These are phyloP conservation scores for Penicillium argentinense DNA, from an alignment of 495 filamentous ascomycete genomes.

Conservation along the genomic window DNA sequence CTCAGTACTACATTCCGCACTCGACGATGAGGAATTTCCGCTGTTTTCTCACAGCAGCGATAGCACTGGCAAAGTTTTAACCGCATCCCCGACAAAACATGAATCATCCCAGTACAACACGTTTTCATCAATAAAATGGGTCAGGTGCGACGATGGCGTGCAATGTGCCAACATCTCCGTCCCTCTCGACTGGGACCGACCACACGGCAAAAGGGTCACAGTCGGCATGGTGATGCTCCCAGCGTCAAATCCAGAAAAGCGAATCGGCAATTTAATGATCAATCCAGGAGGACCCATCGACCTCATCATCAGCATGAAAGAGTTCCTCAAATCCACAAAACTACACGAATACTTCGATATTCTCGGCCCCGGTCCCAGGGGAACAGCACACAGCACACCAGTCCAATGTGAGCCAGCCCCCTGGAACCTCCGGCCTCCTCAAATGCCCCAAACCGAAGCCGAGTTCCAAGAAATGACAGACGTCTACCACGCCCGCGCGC, in stretches of 20 bases:
- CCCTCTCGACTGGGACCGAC: neutral
- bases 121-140: neutral
- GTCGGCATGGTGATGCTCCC: neutral
- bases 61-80: neutral
- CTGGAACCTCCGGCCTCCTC: slow-evolving; percentile 30
- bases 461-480: slow-evolving; percentile 15
- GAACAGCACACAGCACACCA: slow-evolving; percentile 39
- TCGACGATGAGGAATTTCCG: neutral
- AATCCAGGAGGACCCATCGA: neutral
- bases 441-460: neutral
- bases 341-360: slow-evolving; percentile 38
- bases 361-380: slow-evolving; percentile 45
- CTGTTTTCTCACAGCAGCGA: neutral
- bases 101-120: neutral
- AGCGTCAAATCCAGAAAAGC: neutral
- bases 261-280: neutral
- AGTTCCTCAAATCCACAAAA: neutral
- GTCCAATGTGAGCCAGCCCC: slow-evolving; percentile 35
- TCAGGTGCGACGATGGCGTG: neutral
- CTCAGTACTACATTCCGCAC: no score
- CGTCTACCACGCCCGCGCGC: neutral
- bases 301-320: neutral
- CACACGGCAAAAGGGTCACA: neutral
- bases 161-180: neutral
- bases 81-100: neutral